Percentiles rank a stretch among this genome's conserved stretches.
phyloP scores from a whole-genome alignment of 2,329 filamentous ascomycete genomes.

The Fusarium tupiense region DNA sequence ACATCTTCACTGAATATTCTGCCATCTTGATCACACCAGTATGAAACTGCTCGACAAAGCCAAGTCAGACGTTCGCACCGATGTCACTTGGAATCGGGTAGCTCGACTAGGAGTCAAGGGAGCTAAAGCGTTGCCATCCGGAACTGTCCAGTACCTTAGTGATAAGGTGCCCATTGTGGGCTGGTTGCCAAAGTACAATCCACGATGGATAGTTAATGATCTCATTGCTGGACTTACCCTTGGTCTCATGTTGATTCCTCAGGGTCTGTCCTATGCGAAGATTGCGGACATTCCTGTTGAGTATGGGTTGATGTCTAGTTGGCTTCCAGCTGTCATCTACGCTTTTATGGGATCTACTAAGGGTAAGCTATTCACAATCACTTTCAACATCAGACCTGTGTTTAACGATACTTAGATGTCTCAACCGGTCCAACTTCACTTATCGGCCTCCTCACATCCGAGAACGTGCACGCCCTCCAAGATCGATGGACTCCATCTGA shows the following conservation, averaged over 20 bases:
- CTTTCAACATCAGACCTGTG: not conserved
- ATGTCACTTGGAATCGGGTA: slow-evolving; percentile 41
- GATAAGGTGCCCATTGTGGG: slow-evolving; percentile 70
- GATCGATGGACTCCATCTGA: slow-evolving; percentile 63
- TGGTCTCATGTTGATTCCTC: slow-evolving; percentile 69
- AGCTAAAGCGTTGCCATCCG: slow-evolving; percentile 57
- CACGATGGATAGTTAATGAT: slow-evolving; percentile 69
- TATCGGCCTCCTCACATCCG: slow-evolving; percentile 69
- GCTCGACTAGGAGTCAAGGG: slow-evolving; percentile 31
- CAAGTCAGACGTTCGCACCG: slow-evolving; percentile 30
- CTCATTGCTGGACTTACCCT: slow-evolving; percentile 69
- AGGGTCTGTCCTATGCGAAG: slow-evolving; percentile 70
- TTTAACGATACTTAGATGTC: slow-evolving; percentile 55
- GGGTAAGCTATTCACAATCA: slow-evolving; percentile 48
- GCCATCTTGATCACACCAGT: not conserved
- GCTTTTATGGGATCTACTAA: slow-evolving; percentile 71
- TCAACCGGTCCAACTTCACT: slow-evolving; percentile 72
- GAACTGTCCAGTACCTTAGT: slow-evolving; percentile 63
- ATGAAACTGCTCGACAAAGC: slow-evolving; percentile 38
- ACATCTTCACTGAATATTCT: not conserved
- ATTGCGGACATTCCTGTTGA: slow-evolving; percentile 70
- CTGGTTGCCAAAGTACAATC: slow-evolving; percentile 71
- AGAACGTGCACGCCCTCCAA: slow-evolving; percentile 64
- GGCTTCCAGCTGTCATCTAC: slow-evolving; percentile 66
- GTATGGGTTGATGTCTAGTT: slow-evolving; percentile 68